Evolutionary conservation across 352 stramenopile genomes (phyloP).

Genomic region (Peronospora farinosa): DNA sequence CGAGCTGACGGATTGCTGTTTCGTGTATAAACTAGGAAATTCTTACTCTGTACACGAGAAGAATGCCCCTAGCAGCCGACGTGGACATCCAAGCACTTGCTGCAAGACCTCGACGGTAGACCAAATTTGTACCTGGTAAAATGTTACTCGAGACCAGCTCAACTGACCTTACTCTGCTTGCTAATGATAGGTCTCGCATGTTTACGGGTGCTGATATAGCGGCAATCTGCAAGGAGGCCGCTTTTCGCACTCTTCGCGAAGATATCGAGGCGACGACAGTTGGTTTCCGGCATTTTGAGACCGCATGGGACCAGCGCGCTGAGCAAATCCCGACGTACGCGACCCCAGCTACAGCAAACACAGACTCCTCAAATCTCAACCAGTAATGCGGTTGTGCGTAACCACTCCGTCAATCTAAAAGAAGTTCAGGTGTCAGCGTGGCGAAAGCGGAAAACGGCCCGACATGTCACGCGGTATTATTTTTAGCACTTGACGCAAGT

Average conservation of each 20-base stretch:
- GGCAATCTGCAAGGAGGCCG: constrained; percentile 74
- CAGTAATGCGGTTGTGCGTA: constrained; percentile 3
- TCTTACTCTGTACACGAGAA: constrained; percentile 50
- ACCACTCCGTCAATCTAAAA: constrained; percentile 4
- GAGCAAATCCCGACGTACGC: constrained; percentile 12
- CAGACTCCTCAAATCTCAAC: not conserved
- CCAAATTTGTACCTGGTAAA: constrained; percentile 2
- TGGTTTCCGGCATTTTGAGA: constrained; percentile 38
- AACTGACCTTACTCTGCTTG: constrained; percentile 8
- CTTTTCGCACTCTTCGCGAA: constrained; percentile 67
- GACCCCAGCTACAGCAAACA: constrained; percentile 9
- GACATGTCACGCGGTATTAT: constrained; percentile 20
- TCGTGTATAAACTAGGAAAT: constrained; percentile 43
- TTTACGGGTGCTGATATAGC: constrained; percentile 65
- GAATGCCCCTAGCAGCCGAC: constrained; percentile 60
- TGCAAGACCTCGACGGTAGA: constrained; percentile 34
- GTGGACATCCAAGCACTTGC: constrained; percentile 47
- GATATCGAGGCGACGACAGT: constrained; percentile 37
- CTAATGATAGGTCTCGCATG: constrained; percentile 17
- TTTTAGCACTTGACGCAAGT: constrained; percentile 30
- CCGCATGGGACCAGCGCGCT: constrained; percentile 41
- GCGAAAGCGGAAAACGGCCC: constrained; percentile 17
- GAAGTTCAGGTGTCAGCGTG: constrained; percentile 6
- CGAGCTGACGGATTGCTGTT: constrained; percentile 6
- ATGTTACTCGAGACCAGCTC: not conserved